These are phyloP conservation scores for Lodderomyces margitis DNA, from an alignment of 1,139 yeast genomes.

Conservation along the genomic window DNA sequence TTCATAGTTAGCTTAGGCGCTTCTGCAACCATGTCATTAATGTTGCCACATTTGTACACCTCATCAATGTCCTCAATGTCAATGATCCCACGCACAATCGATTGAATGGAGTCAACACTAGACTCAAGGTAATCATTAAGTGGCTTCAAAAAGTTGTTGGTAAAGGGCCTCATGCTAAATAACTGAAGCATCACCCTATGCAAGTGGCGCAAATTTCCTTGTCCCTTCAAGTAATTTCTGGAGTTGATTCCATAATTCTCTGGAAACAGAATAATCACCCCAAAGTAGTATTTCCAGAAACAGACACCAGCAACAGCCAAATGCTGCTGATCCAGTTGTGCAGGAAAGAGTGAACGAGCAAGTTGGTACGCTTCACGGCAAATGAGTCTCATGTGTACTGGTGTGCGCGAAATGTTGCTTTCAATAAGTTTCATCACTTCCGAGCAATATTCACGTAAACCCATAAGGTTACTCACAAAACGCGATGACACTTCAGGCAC, in stretches of 20 bases:
- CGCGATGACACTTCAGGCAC: constrained; percentile 66
- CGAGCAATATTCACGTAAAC: constrained; percentile 68
- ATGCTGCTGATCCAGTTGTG: constrained; percentile 50
- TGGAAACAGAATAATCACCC: constrained; percentile 67
- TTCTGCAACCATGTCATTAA: constrained; percentile 69
- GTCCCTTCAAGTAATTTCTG: constrained; percentile 26
- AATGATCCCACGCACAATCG: constrained; percentile 47
- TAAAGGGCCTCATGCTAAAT: constrained; percentile 66
- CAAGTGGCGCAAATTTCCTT: constrained; percentile 57
- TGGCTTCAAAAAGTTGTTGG: constrained; percentile 73
- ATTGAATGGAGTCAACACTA: constrained; percentile 45
- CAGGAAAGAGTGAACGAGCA: constrained; percentile 48
- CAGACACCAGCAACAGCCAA: constrained; percentile 70
- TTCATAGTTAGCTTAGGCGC: constrained; percentile 65
- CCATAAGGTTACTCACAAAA: constrained; percentile 73
- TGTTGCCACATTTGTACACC: constrained; percentile 60
- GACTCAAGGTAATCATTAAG: constrained; percentile 67
- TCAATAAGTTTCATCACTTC: constrained; percentile 48
- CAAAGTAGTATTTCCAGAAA: constrained; percentile 59
- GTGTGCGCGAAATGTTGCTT: constrained; percentile 47
- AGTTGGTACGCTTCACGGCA: constrained; percentile 32
- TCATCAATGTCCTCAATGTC: constrained; percentile 55
- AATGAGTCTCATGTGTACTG: constrained; percentile 56
- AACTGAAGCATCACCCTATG: constrained; percentile 64
- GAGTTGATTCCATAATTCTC: constrained; percentile 54